Conservation (phyloP, 352 stramenopile species). For the Halophytophthora batemanensis region DNA sequence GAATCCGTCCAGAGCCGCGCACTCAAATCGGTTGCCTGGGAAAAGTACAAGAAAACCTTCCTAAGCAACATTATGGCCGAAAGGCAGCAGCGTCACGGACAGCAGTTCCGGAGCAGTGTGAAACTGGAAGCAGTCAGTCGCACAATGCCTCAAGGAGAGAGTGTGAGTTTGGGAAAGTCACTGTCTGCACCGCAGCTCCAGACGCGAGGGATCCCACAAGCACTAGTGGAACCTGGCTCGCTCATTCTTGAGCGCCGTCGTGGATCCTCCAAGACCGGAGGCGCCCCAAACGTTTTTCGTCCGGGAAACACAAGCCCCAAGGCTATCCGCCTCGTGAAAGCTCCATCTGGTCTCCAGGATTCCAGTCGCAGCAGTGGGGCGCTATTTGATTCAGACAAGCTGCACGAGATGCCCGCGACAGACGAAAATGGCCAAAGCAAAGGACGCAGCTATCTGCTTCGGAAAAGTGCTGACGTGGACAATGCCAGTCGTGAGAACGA, state of each 20-base stretch:
- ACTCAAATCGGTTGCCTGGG: slow-evolving; percentile 76
- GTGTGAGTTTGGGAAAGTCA: slow-evolving; percentile 18
- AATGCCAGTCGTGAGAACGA: not conserved
- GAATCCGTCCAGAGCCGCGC: slow-evolving; percentile 71
- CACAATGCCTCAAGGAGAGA: slow-evolving; percentile 1
- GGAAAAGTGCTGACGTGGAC: no score
- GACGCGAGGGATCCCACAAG: slow-evolving; percentile 13
- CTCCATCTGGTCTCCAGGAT: no score
- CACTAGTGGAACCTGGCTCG: slow-evolving; percentile 34
- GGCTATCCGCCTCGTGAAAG: not conserved
- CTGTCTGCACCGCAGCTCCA: slow-evolving; percentile 32
- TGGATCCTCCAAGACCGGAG: not conserved
- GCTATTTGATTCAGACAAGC: not conserved
- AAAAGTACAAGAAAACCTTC: slow-evolving; percentile 70
- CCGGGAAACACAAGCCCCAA: slow-evolving; percentile 3
- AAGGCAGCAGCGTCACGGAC: slow-evolving; percentile 3
- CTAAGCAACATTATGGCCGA: slow-evolving; percentile 43
- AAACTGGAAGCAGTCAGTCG: slow-evolving; percentile 2
- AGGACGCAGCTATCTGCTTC: no score
- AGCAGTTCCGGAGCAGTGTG: slow-evolving; percentile 4
- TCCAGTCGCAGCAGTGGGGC: no score
- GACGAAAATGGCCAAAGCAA: no score
- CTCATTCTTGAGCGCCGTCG: slow-evolving; percentile 33
- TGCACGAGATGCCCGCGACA: not conserved
- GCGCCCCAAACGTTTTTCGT: not conserved